Evolutionary conservation across 345 rosid species (phyloP), one percentile per base, ranked within the genome.

Genomic region (Nasturtium officinale): DNA sequence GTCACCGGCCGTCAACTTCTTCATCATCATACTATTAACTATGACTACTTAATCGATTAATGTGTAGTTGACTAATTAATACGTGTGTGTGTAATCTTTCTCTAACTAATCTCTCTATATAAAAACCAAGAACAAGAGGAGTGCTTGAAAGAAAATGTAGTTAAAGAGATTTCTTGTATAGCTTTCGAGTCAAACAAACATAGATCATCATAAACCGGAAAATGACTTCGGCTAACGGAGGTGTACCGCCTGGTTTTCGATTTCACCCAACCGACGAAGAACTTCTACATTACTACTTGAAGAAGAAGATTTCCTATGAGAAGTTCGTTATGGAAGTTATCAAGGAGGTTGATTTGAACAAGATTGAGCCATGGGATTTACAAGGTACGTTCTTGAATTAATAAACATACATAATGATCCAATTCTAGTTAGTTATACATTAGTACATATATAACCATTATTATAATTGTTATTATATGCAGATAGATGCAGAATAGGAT

Each of bases 241-340:
- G 97, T n/a, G 98, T 94, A 75, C 97, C 98, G 2, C 98, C 97
- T 0, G 97, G 98, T 3, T 94, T 94, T 78, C 83, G 97, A 61
- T 94, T 94, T 78, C 98, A 94, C 61, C 98, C 98, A 3, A 91
- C 97, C 0, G 97, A 94, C 48, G 97, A 94, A 69, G 98, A 94
- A 80, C 85, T 94, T 58, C 96, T 94, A 23, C 96, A 91, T 72
- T 89, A 88, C 86, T 94, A 94, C 82, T 75, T 94, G 80, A 88
- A 87, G 86, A 91, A 87, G 89, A 94, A 94, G 85, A 35, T 94
- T 30, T 85, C 96, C 13, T 89, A 89, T 71, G 90, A 94, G 35
- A 91, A 94, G 83, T 91, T 91, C 65, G 98, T 91, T 26, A 91
- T 91, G 97, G 98, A 94, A 81, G 98, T 94, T 32, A 84, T 94